Evolutionary conservation across 371 early-diverging fungal genomes (phyloP), one percentile per base, ranked within the genome.

Genomic region (Syncephalis plumigaleata): DNA sequence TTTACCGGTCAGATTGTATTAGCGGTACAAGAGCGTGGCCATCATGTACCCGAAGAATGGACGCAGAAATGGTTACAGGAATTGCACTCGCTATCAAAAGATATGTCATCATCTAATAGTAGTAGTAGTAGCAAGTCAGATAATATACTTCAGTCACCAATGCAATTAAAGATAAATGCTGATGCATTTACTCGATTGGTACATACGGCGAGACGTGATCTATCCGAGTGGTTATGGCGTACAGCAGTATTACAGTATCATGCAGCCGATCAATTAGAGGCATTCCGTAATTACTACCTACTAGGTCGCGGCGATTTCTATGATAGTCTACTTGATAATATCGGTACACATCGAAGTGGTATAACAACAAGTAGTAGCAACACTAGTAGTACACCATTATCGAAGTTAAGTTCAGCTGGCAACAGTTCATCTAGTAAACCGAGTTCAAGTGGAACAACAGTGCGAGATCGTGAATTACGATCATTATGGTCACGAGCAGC

Each of bases 241-340:
- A 68, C 70, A 3, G 80, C 84, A 2, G 68, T 81, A 3, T 63
- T 79, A 5, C 76, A 73, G 5, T 67, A 80, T 46, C 66, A 70
- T 9, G 51, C 83, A 4, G 49, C 62, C 15, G 48, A 52, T 8
- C 76, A 80, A 22, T 51, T 86, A 9, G 61, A 65, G 44, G 71
- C 77, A 0, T 81, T 81, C 52, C 64, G 71, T 48, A 64, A 75
- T 31, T 69, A 75, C 42, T 81, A 76, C 52, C 51, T 83, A 17
- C 60, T 81, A 9, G 77, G 73, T 26, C 66, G 77, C 53, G 84
- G 84, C 9, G 81, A 81, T 42, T 70, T 79, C 47, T 70, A 71
- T n/a, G 52, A 67, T 3, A 63, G 66, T 17, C 66, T 81, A 25
- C 66, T 84, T 39, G 68, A 72, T 4, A 75, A 67, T n/a, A 67